A percentile compares a stretch with the other conserved stretches of the same genome.
These are phyloP conservation scores for Durusdinium trenchii DNA, from an alignment of 73 alveolate species.

Conservation along the genomic window DNA sequence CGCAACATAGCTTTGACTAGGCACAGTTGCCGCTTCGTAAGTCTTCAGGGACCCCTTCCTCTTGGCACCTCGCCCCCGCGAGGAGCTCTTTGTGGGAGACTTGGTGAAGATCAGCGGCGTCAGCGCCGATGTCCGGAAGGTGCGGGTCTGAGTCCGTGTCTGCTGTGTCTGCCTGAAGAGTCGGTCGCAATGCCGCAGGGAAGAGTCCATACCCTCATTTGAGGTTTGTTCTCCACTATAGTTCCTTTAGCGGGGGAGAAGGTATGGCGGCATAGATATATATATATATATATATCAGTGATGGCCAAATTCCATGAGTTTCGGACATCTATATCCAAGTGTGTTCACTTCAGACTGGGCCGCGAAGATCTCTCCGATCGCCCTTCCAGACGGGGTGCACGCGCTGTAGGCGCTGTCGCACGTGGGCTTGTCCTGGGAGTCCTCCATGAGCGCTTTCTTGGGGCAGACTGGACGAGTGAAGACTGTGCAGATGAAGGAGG, in stretches of 20 bases:
- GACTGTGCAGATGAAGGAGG: slow-evolving; percentile 91
- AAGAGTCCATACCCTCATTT: neutral
- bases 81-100: slow-evolving; percentile 84
- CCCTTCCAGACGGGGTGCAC: neutral
- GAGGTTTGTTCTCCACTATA: neutral
- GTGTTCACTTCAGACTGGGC: neutral
- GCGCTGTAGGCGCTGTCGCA: slow-evolving; percentile 12
- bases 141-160: too few relatives aligned
- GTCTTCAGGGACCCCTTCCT: too few relatives aligned
- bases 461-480: slow-evolving; percentile 88
- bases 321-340: too few relatives aligned
- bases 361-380: neutral
- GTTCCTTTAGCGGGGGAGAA: neutral
- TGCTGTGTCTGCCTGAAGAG: neutral
- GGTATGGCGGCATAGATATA: neutral
- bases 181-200: neutral
- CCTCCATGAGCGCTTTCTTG: slow-evolving; percentile 36
- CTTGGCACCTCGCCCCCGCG: too few relatives aligned
- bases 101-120: slow-evolving; percentile 62
- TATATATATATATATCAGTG: neutral
- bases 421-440: slow-evolving; percentile 67
- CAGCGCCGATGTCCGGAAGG: slow-evolving; percentile 78
- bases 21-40: too few relatives aligned
- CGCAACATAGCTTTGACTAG: too few relatives aligned
- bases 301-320: too few relatives aligned